Percentiles rank a stretch among this genome's conserved stretches.
phyloP scores from a whole-genome alignment of 352 stramenopile genomes.

The Phytophthora uliginosa region DNA sequence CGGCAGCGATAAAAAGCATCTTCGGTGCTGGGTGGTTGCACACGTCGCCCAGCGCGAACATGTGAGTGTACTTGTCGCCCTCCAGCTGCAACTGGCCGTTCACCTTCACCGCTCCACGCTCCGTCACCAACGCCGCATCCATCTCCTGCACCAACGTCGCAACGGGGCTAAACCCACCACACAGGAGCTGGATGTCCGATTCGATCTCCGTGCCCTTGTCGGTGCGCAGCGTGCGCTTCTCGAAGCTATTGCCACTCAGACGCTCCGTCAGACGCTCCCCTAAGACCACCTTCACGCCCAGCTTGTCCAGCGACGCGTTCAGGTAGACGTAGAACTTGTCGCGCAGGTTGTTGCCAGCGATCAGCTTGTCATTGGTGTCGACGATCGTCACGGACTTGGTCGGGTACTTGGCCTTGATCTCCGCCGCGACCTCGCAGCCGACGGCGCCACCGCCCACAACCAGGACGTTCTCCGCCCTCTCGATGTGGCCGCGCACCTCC shows the following conservation, averaged over 20 bases:
- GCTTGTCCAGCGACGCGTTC: constrained; percentile 34
- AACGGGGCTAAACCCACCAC: constrained; percentile 49
- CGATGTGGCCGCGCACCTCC: constrained; percentile 51
- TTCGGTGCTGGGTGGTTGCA: constrained; percentile 63
- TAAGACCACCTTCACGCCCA: constrained; percentile 65
- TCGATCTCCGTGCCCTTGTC: constrained; percentile 64
- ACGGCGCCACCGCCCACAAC: constrained; percentile 72
- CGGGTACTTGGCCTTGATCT: constrained; percentile 68
- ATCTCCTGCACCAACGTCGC: constrained; percentile 45
- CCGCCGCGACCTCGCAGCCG: constrained; percentile 66
- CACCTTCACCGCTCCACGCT: constrained; percentile 53
- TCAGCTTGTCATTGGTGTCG: constrained; percentile 44
- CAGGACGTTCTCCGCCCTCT: constrained; percentile 53
- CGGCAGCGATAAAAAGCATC: constrained; percentile 46
- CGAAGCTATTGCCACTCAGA: constrained; percentile 49
- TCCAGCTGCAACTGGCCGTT: constrained; percentile 63
- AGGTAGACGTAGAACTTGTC: constrained; percentile 59
- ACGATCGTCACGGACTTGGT: constrained; percentile 71
- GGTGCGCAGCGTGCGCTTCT: constrained; percentile 50
- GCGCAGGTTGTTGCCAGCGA: constrained; percentile 46
- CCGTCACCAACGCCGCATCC: constrained; percentile 53
- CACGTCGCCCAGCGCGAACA: constrained; percentile 68
- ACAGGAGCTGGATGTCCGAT: constrained; percentile 68
- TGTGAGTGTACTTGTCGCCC: constrained; percentile 47
- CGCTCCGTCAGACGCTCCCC: constrained; percentile 59